Evolutionary conservation across 1,284 basidiomycete genomes (phyloP), one percentile per base, ranked within the genome.

Genomic region (Phlebopus sp.): DNA sequence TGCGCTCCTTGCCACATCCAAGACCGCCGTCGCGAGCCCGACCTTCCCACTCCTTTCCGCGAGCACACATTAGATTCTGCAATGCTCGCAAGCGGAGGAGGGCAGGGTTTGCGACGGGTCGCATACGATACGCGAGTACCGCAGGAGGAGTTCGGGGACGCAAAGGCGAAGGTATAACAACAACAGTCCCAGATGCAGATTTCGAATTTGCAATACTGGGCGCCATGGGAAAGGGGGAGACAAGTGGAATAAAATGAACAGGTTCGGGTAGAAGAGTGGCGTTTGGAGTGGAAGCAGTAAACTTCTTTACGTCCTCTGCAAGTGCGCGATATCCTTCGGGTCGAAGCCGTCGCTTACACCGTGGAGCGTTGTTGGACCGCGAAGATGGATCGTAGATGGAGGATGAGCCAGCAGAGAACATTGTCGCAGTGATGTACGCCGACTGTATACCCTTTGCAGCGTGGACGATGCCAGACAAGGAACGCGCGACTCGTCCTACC

Each of bases 51-150:
- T 61, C 59, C 47, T 69, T 62, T 29, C 72, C 74, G 2, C 65
- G 65, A 47, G 60, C 60, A 47, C 59, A 68, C 53, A 76, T 69
- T 15, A 74, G 58, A 55, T 83, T 82, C 56, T 79, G 75, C 56
- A 81, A 61, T 15, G 82, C 82, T 58, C 72, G 74, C 37, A 84
- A 59, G 2, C 81, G 71, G 42, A 84, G 68, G 49, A 75, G 69
- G 36, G 78, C 71, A 2, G 82, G 82, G 55, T 85, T 84, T 41
- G 77, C 77, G 2, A 84, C 71, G 3, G 77, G 76, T 6, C 82
- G 70, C 53, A 79, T 64, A 1, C 69, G 66, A 37, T 65, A 68
- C 3, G 58, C 65, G 4, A 70, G 63, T 10, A 50, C 52, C 9
- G 54, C 37, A 21, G 65, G 62, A 5, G 59, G 60, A 19, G 56